Evolutionary conservation across 257 asterid species (phyloP), one percentile per base, ranked within the genome.

Genomic region (Primulina eburnea): DNA sequence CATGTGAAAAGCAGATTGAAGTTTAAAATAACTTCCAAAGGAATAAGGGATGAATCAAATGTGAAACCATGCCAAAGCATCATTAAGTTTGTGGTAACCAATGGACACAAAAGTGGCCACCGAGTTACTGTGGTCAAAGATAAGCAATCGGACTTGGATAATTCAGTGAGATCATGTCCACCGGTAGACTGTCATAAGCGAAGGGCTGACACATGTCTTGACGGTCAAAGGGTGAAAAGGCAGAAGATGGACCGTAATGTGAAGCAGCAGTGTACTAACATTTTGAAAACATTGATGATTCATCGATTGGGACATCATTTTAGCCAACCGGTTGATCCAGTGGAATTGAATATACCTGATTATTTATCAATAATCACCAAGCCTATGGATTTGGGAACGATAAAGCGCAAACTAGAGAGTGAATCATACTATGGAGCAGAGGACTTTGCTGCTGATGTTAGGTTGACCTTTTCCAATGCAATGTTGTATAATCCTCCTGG

Each of bases 321-420:
- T 79, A 74, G 24, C 14, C 17, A 71, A 37, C 97, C 98, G 4
- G 98, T 92, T 50, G 95, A 92, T 78, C 98, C 97, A 29, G 88
- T 87, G 74, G 74, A 76, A 65, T 72, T 76, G 68, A 64, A 56
- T 3, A 88, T 92, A 69, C 98, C 98, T 24, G 96, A 90, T 78
- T 92, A 92, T 68, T 88, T 87, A 35, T 58, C 78, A 8, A 71
- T 90, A 64, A 77, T 92, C 58, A 59, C 76, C 8, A 17, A 81
- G 9, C 98, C 98, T 4, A 92, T 92, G 98, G 98, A 92, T 83
- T 79, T 92, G 71, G 97, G 97, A 28, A 87, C 97, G 12, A 57
- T 92, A 67, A 85, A 74, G 53, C 78, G 66, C 32, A 90, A 86
- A 69, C 75, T 92, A 60, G 87, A 81, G 71, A 75, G 73, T 34